phyloP scores from a whole-genome alignment of 148 eudicot species.

The Rhododendron henanense region DNA sequence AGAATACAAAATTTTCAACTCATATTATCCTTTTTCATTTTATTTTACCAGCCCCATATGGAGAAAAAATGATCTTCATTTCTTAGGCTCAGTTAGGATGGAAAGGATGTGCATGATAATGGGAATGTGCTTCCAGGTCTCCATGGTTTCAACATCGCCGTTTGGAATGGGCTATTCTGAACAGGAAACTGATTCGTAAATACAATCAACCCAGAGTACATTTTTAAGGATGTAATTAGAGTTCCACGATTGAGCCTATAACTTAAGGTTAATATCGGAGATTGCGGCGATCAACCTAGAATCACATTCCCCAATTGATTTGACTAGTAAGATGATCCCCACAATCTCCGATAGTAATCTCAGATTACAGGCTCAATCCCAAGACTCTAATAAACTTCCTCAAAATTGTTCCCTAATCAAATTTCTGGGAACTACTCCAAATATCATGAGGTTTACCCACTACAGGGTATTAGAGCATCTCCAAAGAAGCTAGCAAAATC shows the following conservation, averaged over 20 bases:
- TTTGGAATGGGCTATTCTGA: not conserved
- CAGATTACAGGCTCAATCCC: not conserved
- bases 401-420: not conserved
- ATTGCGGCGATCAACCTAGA: not conserved
- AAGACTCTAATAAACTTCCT: not conserved
- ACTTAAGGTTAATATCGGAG: no score
- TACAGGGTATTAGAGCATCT: not conserved
- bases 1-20: not conserved
- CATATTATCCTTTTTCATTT: not conserved
- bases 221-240: no score
- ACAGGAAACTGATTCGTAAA: not conserved
- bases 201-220: not conserved
- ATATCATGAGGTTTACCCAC: not conserved
- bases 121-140: not conserved
- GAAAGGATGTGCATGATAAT: not conserved
- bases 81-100: not conserved
- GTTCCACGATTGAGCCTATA: no score
- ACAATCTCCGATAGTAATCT: not conserved
- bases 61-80: not conserved
- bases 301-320: not conserved
- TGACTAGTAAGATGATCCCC: not conserved
- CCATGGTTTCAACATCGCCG: not conserved
- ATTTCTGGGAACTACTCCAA: not conserved
- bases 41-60: not conserved
- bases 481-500: not conserved